Conservation (phyloP, 768 basidiomycete species). For the Obba rivulosa region DNA sequence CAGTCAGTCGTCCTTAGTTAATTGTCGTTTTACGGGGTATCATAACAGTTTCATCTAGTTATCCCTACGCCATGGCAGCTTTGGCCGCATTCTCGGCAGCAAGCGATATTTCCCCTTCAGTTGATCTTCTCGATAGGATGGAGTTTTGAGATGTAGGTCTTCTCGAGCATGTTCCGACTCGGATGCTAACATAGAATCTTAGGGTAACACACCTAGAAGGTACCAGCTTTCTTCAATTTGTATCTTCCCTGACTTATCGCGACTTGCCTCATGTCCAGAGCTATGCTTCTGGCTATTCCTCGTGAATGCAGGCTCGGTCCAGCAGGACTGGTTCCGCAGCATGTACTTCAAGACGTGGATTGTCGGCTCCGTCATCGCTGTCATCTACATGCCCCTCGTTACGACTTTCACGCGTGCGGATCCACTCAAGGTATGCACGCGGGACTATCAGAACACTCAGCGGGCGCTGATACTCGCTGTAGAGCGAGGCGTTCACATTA, state of each 20-base stretch:
- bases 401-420: conserved; percentile 58
- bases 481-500: conserved; percentile 70
- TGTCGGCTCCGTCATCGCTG: conserved; percentile 52
- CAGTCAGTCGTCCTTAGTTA: conserved; percentile 35
- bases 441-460: background rate
- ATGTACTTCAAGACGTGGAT: conserved; percentile 73
- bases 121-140: conserved; percentile 62
- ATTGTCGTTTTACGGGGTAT: conserved; percentile 1
- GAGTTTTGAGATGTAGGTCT: conserved; percentile 68
- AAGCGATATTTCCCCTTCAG: conserved; percentile 59
- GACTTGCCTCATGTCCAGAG: conserved; percentile 36
- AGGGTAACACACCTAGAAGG: conserved; percentile 83
- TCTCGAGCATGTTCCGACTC: background rate
- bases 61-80: conserved; percentile 56
- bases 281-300: conserved; percentile 88
- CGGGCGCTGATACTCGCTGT: conserved; percentile 14
- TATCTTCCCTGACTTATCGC: background rate
- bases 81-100: conserved; percentile 44
- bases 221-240: conserved; percentile 18
- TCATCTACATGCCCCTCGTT: conserved; percentile 66
- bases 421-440: conserved; percentile 45
- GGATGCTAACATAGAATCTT: background rate
- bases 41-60: conserved; percentile 32
- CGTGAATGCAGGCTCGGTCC: conserved; percentile 53
- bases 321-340: conserved; percentile 75